Base-by-base conservation (phyloP, 495 filamentous ascomycete genomes). In the Entonaema liquescens region DNA sequence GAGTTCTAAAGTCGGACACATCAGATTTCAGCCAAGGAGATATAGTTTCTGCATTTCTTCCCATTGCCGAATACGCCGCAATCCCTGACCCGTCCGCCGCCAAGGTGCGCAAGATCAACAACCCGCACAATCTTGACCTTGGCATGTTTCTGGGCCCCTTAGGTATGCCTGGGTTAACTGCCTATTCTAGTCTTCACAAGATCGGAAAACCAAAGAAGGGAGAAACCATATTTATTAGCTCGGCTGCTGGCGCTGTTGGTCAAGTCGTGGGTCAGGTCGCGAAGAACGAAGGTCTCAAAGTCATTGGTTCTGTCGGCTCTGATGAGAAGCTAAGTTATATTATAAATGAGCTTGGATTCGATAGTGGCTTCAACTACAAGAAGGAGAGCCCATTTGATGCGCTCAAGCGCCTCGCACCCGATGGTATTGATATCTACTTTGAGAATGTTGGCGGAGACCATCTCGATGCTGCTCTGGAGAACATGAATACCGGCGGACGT, bases 401-500 rank as follows among this genome's bases (percentile, higher is more conserved):
- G 1, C 81, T 97, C 55, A 79, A 83, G 68, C 85, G 92, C 68
- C 81, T 97, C 47, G 92, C 91, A 5, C 94, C 93, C 0, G 75
- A 95, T 29, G 95, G 94, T 11, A 85, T 98, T 53, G 93, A 97
- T 75, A 97, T 98, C 77, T 97, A 97, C 82, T 98, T 90, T 72
- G 94, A 98, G 79, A 97, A 97, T 68, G 94, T 98, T 19, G 94
- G 94, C 7, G 94, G 94, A 7, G 93, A 95, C 82, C 90, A 93
- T 70, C 83, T 97, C 36, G 91, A 94, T 68, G 93, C 93, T 23
- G 87, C 91, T 0, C 74, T 98, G 8, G 82, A 87, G 11, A 83
- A 82, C 28, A 81, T 96, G 80, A 97, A 93, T 53, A 62, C 81
- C 29, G 88, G 80, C 66, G 95, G 93, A 1, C 84, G 95, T 25